phyloP scores from a whole-genome alignment of 2,329 filamentous ascomycete genomes.

The Botrytis hyacinthi region DNA sequence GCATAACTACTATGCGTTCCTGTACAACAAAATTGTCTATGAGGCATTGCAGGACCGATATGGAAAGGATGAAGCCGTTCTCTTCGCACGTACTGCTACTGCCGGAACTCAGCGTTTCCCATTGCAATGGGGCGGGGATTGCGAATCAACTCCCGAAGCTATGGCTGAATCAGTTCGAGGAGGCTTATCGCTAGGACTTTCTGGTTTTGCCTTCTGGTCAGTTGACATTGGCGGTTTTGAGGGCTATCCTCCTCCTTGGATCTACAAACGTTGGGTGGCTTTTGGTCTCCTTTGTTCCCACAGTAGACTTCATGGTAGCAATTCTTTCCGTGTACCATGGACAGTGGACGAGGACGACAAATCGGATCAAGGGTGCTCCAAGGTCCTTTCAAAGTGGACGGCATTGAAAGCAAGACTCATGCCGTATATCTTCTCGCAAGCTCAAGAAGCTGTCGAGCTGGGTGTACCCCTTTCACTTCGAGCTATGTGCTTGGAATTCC shows the following conservation, averaged over 20 bases:
- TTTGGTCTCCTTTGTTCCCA: slow-evolving; percentile 62
- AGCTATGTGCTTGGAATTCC: slow-evolving; percentile 60
- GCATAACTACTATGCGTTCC: slow-evolving; percentile 63
- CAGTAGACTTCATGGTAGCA: slow-evolving; percentile 57
- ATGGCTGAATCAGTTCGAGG: slow-evolving; percentile 62
- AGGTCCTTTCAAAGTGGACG: slow-evolving; percentile 46
- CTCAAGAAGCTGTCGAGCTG: slow-evolving; percentile 47
- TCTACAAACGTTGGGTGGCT: slow-evolving; percentile 65
- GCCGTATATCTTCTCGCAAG: slow-evolving; percentile 56
- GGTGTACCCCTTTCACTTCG: slow-evolving; percentile 55
- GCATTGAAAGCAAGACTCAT: slow-evolving; percentile 54
- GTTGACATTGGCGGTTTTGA: slow-evolving; percentile 64
- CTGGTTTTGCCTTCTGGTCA: slow-evolving; percentile 59
- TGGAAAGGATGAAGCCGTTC: slow-evolving; percentile 51
- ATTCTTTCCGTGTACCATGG: slow-evolving; percentile 63
- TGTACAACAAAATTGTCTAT: slow-evolving; percentile 61
- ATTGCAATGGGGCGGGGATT: slow-evolving; percentile 61
- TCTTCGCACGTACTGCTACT: slow-evolving; percentile 58
- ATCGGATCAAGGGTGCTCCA: slow-evolving; percentile 48
- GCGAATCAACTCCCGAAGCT: slow-evolving; percentile 60
- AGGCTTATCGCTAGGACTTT: slow-evolving; percentile 54
- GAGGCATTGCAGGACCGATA: slow-evolving; percentile 50
- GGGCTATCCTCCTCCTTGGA: slow-evolving; percentile 54
- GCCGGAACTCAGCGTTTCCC: slow-evolving; percentile 60
- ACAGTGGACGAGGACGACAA: slow-evolving; percentile 55